Evolutionary conservation across 352 stramenopile genomes (phyloP).

Genomic region (Pythium apleroticum): DNA sequence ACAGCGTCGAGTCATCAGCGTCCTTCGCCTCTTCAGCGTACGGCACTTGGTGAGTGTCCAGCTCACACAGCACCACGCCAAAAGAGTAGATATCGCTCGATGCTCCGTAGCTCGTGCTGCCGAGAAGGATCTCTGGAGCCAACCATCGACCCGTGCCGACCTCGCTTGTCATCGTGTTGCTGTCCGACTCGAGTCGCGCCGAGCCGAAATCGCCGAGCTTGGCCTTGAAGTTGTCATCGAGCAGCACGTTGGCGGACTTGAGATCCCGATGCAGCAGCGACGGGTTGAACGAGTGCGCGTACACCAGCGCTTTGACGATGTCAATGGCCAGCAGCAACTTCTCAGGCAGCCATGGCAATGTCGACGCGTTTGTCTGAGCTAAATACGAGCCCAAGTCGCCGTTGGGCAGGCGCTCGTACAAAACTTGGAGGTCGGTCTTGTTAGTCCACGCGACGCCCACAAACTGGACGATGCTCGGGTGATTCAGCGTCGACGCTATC

Average conservation of each 20-base stretch:
- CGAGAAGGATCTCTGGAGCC: background rate
- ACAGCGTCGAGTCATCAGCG: background rate
- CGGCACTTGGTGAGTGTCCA: background rate
- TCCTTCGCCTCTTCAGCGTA: background rate
- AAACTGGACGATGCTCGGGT: background rate
- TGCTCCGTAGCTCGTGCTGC: background rate
- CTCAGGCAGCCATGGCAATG: background rate
- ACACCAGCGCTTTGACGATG: background rate
- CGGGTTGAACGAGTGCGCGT: slow-evolving; percentile 1
- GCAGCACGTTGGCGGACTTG: background rate
- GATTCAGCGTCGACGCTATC: background rate
- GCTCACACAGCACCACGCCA: background rate
- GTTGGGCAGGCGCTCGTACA: background rate
- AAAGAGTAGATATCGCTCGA: slow-evolving; percentile 6
- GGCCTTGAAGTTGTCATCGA: background rate
- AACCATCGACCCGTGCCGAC: background rate
- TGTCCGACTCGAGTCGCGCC: background rate
- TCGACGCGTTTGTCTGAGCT: background rate
- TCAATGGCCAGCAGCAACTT: background rate
- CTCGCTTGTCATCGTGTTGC: background rate
- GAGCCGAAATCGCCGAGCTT: background rate
- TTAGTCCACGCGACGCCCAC: background rate
- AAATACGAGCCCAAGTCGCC: background rate
- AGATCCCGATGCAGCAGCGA: background rate
- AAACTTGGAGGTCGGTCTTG: background rate